Percentiles rank a stretch among this genome's conserved stretches.
phyloP scores from a whole-genome alignment of 2,329 filamentous ascomycete genomes.

The Cryphonectria japonica region DNA sequence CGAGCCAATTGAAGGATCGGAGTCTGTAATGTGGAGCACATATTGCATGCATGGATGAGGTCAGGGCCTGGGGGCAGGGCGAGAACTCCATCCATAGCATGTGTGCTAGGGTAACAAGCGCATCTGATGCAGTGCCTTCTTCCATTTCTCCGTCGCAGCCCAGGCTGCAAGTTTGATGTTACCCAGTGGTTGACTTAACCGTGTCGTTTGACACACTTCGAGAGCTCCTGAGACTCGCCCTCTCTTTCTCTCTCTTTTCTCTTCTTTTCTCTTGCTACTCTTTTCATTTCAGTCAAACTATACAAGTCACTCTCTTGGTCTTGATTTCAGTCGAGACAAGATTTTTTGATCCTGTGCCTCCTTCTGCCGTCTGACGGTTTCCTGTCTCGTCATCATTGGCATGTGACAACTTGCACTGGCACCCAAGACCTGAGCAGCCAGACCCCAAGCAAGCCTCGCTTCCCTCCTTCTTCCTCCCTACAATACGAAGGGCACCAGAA shows the following conservation, averaged over 20 bases:
- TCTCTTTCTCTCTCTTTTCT: background rate
- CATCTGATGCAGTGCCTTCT: background rate
- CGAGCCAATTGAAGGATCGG: slow-evolving; percentile 20
- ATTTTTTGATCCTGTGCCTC: background rate
- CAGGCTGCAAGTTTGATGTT: background rate
- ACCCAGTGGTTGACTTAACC: background rate
- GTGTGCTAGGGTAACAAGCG: background rate
- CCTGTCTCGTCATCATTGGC: slow-evolving; percentile 10
- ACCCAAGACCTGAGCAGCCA: slow-evolving; percentile 17
- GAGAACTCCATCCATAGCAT: background rate
- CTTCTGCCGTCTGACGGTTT: too few relatives aligned
- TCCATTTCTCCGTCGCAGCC: slow-evolving; percentile 27
- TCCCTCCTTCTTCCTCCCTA: background rate
- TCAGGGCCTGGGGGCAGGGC: background rate
- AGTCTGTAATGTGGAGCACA: slow-evolving; percentile 3
- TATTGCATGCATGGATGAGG: background rate
- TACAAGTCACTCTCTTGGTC: background rate
- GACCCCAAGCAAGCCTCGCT: background rate
- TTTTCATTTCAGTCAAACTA: background rate
- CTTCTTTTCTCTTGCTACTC: background rate
- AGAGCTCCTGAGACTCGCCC: background rate
- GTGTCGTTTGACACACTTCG: background rate
- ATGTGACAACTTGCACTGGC: slow-evolving; percentile 22
- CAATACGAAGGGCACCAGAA: background rate
- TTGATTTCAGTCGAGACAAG: slow-evolving; percentile 3